Evolutionary conservation across 805 yeast genomes (phyloP).

Genomic region (Candida saitoana): DNA sequence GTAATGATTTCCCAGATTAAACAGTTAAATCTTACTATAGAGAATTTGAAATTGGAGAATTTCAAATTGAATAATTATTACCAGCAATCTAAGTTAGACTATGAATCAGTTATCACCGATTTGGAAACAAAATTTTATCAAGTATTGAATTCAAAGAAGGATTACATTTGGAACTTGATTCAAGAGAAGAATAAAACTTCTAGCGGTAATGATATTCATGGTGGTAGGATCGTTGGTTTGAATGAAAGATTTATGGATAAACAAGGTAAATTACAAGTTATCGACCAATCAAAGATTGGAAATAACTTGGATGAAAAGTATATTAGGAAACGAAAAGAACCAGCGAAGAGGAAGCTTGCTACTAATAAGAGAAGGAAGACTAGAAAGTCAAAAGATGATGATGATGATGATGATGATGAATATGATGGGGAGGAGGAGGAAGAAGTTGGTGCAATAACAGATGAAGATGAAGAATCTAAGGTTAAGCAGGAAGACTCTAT

Average conservation of each 20-base stretch:
- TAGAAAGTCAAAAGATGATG: background rate
- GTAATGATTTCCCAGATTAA: constrained; percentile 5
- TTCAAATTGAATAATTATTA: constrained; percentile 8
- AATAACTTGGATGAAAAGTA: constrained; percentile 16
- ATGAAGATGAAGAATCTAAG: constrained; percentile 1
- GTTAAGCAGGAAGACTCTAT: background rate
- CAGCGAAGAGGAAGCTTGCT: constrained; percentile 6
- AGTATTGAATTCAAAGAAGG: constrained; percentile 27
- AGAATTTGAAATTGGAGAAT: constrained; percentile 6
- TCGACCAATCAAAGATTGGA: constrained; percentile 17
- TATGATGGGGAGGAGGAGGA: background rate
- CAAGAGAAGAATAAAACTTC: background rate
- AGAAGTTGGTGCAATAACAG: background rate
- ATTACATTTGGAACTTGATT: constrained; percentile 24
- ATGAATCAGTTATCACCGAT: constrained; percentile 18
- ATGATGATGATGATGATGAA: background rate
- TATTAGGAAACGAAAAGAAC: constrained; percentile 9
- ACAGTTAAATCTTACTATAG: constrained; percentile 3
- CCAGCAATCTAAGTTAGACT: constrained; percentile 13
- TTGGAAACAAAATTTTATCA: constrained; percentile 23
- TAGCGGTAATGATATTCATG: background rate
- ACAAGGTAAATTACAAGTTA: constrained; percentile 14
- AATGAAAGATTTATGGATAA: constrained; percentile 15
- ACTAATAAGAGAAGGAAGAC: background rate
- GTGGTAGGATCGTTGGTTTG: constrained; percentile 11